phyloP scores from a whole-genome alignment of 2,329 filamentous ascomycete species.

The Stachybotrys chlorohalonatus region DNA sequence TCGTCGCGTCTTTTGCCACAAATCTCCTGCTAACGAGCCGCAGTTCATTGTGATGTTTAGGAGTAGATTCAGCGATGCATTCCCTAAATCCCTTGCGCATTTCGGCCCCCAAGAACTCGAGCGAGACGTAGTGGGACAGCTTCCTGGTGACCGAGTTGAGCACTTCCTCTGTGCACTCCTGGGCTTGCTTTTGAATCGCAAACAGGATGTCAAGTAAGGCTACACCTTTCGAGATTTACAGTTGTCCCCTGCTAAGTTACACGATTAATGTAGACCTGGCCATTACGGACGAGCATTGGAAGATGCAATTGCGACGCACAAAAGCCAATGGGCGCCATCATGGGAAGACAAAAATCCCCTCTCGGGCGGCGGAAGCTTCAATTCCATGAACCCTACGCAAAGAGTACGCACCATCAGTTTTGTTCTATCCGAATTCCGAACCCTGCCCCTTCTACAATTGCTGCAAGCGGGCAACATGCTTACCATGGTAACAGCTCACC shows the following conservation, averaged over 20 bases:
- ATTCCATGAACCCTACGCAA: constrained; percentile 71
- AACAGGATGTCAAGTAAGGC: constrained; percentile 95
- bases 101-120: constrained; percentile 96
- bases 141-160: constrained; percentile 79
- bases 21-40: constrained; percentile 21
- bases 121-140: constrained; percentile 65
- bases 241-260: background rate
- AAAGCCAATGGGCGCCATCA: constrained; percentile 74
- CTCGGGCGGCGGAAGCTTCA: constrained; percentile 70
- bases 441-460: background rate
- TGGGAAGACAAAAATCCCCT: constrained; percentile 84
- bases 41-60: constrained; percentile 99
- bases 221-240: background rate
- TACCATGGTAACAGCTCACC: constrained; percentile 50
- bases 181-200: constrained; percentile 83
- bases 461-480: constrained; percentile 1
- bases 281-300: constrained; percentile 92
- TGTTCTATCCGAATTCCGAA: background rate
- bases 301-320: constrained; percentile 79
- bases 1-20: constrained; percentile 36
- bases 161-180: constrained; percentile 83
- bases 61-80: constrained; percentile 81
- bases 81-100: constrained; percentile 78
- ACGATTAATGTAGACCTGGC: constrained; percentile 53
- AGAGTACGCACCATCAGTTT: constrained; percentile 49